Evolutionary conservation across 371 early-diverging fungal species (phyloP).

Genomic region (Smittium mucronatum): DNA sequence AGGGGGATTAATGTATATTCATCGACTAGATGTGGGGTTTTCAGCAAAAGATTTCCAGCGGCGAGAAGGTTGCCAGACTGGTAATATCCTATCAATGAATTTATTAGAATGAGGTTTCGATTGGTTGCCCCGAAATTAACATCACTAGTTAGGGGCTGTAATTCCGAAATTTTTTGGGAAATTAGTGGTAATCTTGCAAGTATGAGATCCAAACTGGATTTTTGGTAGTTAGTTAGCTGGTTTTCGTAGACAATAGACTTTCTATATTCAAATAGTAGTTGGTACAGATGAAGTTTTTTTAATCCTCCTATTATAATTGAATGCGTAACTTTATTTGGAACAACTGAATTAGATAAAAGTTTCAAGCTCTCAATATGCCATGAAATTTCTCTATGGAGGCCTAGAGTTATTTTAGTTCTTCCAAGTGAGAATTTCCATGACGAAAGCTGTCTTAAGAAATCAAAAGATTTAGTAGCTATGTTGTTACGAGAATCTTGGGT

Average conservation of each 20-base stretch:
- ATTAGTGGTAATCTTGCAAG: background rate
- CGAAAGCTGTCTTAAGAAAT: background rate
- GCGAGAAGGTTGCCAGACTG: background rate
- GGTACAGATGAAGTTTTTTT: background rate
- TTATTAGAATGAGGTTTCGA: background rate
- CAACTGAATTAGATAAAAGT: background rate
- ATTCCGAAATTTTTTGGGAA: background rate
- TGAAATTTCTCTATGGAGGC: background rate
- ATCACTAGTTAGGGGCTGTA: background rate
- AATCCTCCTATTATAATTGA: background rate
- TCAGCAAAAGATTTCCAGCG: background rate
- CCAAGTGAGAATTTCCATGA: background rate
- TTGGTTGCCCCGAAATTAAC: background rate
- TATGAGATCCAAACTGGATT: background rate
- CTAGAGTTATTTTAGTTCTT: background rate
- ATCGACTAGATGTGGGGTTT: background rate
- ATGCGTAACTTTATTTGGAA: background rate
- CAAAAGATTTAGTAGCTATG: background rate
- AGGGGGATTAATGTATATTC: background rate
- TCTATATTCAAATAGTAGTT: background rate
- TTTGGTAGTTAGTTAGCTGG: background rate
- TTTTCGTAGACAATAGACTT: background rate
- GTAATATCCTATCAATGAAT: background rate
- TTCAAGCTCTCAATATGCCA: too few relatives aligned
- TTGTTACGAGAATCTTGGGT: background rate